Percentiles rank a stretch among this genome's conserved stretches.
Conservation (phyloP, 768 basidiomycete genomes). For the Amanita phalloides region DNA sequence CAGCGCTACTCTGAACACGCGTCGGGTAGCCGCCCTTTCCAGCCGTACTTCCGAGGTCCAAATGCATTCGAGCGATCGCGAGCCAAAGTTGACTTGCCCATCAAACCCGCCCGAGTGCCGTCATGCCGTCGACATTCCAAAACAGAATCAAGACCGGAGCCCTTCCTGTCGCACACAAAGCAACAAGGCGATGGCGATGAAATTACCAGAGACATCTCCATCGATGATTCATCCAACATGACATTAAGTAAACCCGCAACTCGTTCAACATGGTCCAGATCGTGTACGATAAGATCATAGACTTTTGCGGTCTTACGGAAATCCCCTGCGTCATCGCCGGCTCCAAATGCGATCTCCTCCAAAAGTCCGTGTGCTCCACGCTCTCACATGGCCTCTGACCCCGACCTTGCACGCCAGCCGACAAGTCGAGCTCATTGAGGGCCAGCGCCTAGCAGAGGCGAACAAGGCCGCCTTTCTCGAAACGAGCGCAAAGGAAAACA, state of each 20-base stretch:
- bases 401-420: constrained; percentile 27
- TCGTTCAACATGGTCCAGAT: constrained; percentile 94
- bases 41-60: constrained; percentile 47
- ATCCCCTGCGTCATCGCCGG: constrained; percentile 94
- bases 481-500: constrained; percentile 78
- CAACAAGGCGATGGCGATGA: too few species aligned
- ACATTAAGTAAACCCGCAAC: constrained; percentile 17
- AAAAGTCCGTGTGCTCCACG: constrained; percentile 40
- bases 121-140: constrained; percentile 26
- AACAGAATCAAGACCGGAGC: constrained; percentile 41
- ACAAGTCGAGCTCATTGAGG: constrained; percentile 69
- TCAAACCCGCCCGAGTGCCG: constrained; percentile 47
- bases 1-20: constrained; percentile 40
- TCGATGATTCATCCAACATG: too few species aligned
- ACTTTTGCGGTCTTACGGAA: constrained; percentile 77
- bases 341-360: constrained; percentile 76
- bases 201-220: too few species aligned
- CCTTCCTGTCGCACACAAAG: constrained; percentile 13
- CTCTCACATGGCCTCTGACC: constrained; percentile 10
- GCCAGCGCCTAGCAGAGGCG: constrained; percentile 59
- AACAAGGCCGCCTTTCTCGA: constrained; percentile 78
- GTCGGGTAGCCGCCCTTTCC: constrained; percentile 29
- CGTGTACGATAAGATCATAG: constrained; percentile 92
- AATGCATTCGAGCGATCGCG: constrained; percentile 35
- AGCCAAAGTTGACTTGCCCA: constrained; percentile 67